Evolutionary conservation across 2,329 filamentous ascomycete species (phyloP).

Genomic region (Fusarium palustre): DNA sequence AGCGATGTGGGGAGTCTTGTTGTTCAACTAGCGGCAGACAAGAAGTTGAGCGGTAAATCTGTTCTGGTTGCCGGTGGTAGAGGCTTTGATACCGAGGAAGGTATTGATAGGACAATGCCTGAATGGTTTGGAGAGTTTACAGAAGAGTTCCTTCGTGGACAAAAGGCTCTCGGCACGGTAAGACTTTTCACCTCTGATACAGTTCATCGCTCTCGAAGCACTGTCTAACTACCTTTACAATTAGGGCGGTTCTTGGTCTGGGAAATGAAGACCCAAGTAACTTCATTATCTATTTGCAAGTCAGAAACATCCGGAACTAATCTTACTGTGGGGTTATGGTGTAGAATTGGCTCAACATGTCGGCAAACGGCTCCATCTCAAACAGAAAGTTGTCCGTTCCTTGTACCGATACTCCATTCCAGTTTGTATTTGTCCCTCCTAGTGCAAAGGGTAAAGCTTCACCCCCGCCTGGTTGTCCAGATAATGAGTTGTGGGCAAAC

Average conservation of each 20-base stretch:
- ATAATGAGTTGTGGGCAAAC: not conserved
- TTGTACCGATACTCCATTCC: not conserved
- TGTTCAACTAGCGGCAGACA: not conserved
- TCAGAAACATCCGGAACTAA: too few species aligned
- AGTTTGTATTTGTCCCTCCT: not conserved
- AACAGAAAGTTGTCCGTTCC: conserved; percentile 12
- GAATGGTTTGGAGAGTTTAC: conserved; percentile 4
- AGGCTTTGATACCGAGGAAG: conserved; percentile 3
- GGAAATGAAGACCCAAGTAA: not conserved
- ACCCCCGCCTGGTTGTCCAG: not conserved
- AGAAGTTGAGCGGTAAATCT: not conserved
- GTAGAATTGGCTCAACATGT: conserved; percentile 4
- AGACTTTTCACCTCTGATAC: fast-evolving
- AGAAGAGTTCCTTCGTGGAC: not conserved
- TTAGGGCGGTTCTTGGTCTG: conserved; percentile 4
- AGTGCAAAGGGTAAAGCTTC: not conserved
- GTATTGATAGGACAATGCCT: not conserved
- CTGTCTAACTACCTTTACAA: too few species aligned
- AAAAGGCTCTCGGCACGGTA: not conserved
- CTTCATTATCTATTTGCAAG: too few species aligned
- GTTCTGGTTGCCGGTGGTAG: not conserved
- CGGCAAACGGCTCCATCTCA: not conserved
- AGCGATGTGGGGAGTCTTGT: not conserved
- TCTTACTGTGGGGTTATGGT: not conserved
- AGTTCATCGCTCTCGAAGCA: fast-evolving